A percentile compares a stretch with the other conserved stretches of the same genome.
These are phyloP conservation scores for Lepidium africanum DNA, from an alignment of 345 rosid genomes.

Conservation along the genomic window DNA sequence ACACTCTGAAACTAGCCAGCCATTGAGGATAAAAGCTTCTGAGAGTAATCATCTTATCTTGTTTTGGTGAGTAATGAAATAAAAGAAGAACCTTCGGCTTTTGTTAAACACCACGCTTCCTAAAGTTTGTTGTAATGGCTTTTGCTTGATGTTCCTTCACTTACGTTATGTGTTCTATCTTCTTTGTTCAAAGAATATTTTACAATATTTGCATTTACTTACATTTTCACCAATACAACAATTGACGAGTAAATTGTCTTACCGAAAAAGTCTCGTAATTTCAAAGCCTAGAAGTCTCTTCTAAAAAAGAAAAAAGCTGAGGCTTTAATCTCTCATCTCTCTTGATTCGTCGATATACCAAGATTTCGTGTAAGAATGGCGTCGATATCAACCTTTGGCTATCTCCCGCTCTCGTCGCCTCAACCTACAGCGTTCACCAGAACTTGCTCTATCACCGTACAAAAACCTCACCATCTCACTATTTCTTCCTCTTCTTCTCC, in stretches of 20 bases:
- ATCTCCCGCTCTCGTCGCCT: constrained; percentile 15
- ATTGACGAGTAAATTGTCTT: not conserved
- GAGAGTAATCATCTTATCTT: not conserved
- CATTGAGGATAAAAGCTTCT: constrained; percentile 29
- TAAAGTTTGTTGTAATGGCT: not conserved
- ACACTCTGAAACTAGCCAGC: constrained; percentile 69
- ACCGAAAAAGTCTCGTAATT: too few relatives aligned
- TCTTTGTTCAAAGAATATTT: not conserved
- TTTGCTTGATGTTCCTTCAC: constrained; percentile 1
- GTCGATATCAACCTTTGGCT: constrained; percentile 39
- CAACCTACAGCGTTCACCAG: constrained; percentile 13
- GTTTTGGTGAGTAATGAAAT: constrained; percentile 16
- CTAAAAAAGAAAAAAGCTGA: not conserved
- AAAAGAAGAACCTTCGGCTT: constrained; percentile 15
- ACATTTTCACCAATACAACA: not conserved
- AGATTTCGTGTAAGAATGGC: constrained; percentile 36
- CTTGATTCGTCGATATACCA: not conserved
- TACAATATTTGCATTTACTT: not conserved
- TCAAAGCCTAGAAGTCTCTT: not conserved
- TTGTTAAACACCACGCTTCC: not conserved
- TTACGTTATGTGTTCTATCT: not conserved
- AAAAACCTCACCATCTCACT: not conserved
- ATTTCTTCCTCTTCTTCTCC: not conserved
- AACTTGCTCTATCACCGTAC: constrained; percentile 18
- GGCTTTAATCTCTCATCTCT: constrained; percentile 30